A percentile compares a stretch with the other conserved stretches of the same genome.
phyloP scores from a whole-genome alignment of 768 basidiomycete species.

The Suillus bovinus region DNA sequence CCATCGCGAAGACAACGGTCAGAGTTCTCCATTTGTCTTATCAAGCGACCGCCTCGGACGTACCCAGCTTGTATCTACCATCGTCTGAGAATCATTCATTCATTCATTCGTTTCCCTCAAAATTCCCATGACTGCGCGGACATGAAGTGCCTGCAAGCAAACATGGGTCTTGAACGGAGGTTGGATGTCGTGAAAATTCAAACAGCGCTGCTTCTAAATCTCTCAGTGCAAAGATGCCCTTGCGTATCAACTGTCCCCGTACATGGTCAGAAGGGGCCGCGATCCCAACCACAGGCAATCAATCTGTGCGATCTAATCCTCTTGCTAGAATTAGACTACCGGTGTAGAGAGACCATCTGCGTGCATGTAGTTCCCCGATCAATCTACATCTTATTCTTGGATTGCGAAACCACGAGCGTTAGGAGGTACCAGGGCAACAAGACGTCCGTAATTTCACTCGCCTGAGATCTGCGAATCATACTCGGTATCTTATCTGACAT shows the following conservation, averaged over 20 bases:
- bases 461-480: neutral
- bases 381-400: neutral
- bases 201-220: neutral
- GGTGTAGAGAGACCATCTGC: neutral
- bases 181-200: neutral
- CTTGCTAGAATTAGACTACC: neutral
- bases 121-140: conserved; percentile 5
- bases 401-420: neutral
- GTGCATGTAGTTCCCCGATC: neutral
- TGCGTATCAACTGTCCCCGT: neutral
- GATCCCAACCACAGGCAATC: neutral
- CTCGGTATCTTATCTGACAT: neutral
- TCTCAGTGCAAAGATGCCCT: neutral
- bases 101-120: neutral
- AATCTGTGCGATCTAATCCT: neutral
- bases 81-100: neutral
- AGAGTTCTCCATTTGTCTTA: neutral
- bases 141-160: neutral
- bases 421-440: conserved; percentile 1
- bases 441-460: neutral
- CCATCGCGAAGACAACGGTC: conserved; percentile 6
- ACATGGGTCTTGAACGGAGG: neutral
- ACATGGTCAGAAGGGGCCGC: neutral
- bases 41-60: neutral
- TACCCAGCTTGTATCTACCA: neutral